phyloP scores from a whole-genome alignment of 2,329 filamentous ascomycete genomes.

The Colletotrichum sp. region DNA sequence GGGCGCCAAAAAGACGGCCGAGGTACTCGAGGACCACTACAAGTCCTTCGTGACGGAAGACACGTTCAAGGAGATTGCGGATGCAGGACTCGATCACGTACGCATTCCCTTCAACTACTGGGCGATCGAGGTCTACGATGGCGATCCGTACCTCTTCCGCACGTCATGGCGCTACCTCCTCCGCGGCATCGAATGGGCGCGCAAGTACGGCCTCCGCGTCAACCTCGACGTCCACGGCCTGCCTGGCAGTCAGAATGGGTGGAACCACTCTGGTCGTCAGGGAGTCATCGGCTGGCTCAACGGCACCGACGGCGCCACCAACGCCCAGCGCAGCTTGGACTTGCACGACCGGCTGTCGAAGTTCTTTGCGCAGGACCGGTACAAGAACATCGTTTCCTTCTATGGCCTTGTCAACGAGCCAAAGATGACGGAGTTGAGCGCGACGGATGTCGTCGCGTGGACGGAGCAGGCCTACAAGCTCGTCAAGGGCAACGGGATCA shows the following conservation, averaged over 20 bases:
- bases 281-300: slow-evolving; percentile 88
- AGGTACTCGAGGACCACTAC: slow-evolving; percentile 88
- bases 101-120: slow-evolving; percentile 96
- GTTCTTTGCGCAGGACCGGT: slow-evolving; percentile 93
- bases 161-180: slow-evolving; percentile 94
- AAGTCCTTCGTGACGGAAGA: slow-evolving; percentile 84
- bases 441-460: slow-evolving; percentile 76
- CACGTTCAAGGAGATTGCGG: slow-evolving; percentile 83
- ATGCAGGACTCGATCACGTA: slow-evolving; percentile 94
- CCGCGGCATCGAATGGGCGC: slow-evolving; percentile 89
- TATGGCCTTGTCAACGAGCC: slow-evolving; percentile 97
- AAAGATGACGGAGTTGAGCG: slow-evolving; percentile 77
- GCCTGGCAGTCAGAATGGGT: slow-evolving; percentile 94
- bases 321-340: slow-evolving; percentile 82
- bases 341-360: slow-evolving; percentile 85
- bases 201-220: slow-evolving; percentile 88
- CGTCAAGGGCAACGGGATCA: slow-evolving; percentile 78
- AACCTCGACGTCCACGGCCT: slow-evolving; percentile 94
- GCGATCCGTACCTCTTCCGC: slow-evolving; percentile 85
- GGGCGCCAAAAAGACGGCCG: slow-evolving; percentile 66
- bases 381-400: slow-evolving; percentile 89
- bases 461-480: slow-evolving; percentile 74
- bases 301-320: slow-evolving; percentile 80
- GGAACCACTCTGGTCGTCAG: slow-evolving; percentile 92
- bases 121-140: slow-evolving; percentile 84